Base-by-base conservation (phyloP, 2,329 filamentous ascomycete genomes). In the Ascochyta pisi region DNA sequence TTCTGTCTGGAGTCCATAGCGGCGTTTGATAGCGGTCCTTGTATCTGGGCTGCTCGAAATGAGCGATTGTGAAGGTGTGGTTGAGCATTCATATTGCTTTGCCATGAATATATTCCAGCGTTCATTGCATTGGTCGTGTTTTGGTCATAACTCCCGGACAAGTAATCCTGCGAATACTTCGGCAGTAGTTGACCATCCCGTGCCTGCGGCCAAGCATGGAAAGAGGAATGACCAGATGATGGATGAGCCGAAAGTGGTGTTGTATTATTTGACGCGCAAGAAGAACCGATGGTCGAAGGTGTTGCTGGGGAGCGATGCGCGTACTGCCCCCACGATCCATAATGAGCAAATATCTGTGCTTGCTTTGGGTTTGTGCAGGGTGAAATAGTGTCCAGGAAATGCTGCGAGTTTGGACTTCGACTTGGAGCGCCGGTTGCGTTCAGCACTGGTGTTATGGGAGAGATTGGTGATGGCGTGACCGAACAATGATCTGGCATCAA, bases 391-490 rank as follows among this genome's bases (percentile, higher is more conserved):
- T 35, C 12, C 12, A 26, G n/a, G 4, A n/a, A 24, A 23, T 19
- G 6, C 9, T 42, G 23, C 6, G 24, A 26, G 10, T 12, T 26
- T n/a, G 9, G 6, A n/a, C 24, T 12, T 19, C 16, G 34, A 9
- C 13, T 6, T 49, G 26, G 8, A 13, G 16, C 15, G 16, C 13
- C 38, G 22, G 23, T 35, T 22, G 15, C 26, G 2, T 31, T 13
- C 9, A 29, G 22, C 13, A 23, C 31, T 35, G 54, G 54, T 6
- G 54, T 57, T 2, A 33, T 37, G n/a, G 54, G 54, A 5, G 54
- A 57, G 1, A 52, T 51, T 3, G 54, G 19, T 15, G 54, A 51
- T 13, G 54, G 37, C 10, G 54, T 33, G 4, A 39, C 24, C 15
- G 54, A 35, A 22, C 16, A 51, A 8, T 27, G 37, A 29, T 52